phyloP scores from a whole-genome alignment of 2,329 filamentous ascomycete species.

The Amphichorda felina region DNA sequence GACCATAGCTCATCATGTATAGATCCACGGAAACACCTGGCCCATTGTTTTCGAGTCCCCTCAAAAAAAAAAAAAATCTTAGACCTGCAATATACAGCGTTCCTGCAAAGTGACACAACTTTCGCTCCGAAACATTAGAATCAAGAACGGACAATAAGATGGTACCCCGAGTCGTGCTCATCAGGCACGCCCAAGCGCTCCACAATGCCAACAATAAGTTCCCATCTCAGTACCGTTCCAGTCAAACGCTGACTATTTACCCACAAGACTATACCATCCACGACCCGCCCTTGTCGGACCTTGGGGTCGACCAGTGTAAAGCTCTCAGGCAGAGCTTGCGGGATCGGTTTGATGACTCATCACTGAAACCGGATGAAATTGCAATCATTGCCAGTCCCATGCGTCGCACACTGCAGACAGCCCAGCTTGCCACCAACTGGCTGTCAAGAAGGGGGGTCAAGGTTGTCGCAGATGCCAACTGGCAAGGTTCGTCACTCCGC shows the following conservation, averaged over 20 bases:
- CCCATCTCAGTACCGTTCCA: slow-evolving; percentile 1
- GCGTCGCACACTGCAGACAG: slow-evolving; percentile 53
- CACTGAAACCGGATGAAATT: slow-evolving; percentile 17
- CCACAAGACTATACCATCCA: slow-evolving; percentile 33
- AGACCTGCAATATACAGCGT: no score
- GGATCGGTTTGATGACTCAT: slow-evolving; percentile 17
- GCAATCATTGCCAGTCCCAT: slow-evolving; percentile 53
- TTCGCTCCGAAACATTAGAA: no score
- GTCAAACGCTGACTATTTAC: slow-evolving; percentile 7
- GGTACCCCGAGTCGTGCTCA: slow-evolving; percentile 58
- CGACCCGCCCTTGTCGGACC: slow-evolving; percentile 38
- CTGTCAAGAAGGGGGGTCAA: slow-evolving; percentile 40
- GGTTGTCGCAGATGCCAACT: slow-evolving; percentile 45
- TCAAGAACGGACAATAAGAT: slow-evolving; percentile 18
- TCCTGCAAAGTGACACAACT: no score
- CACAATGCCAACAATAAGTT: slow-evolving; percentile 42
- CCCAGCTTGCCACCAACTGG: slow-evolving; percentile 44
- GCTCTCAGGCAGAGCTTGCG: slow-evolving; percentile 29
- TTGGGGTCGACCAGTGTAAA: slow-evolving; percentile 36
- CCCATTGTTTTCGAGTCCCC: no score
- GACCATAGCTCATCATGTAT: no score
- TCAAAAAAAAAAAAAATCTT: no score
- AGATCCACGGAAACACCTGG: no score
- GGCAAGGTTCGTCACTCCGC: slow-evolving; percentile 43
- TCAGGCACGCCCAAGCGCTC: slow-evolving; percentile 75